These are phyloP conservation scores for Microbotryum violaceum DNA, from an alignment of 1,284 basidiomycete species.

Conservation along the genomic window DNA sequence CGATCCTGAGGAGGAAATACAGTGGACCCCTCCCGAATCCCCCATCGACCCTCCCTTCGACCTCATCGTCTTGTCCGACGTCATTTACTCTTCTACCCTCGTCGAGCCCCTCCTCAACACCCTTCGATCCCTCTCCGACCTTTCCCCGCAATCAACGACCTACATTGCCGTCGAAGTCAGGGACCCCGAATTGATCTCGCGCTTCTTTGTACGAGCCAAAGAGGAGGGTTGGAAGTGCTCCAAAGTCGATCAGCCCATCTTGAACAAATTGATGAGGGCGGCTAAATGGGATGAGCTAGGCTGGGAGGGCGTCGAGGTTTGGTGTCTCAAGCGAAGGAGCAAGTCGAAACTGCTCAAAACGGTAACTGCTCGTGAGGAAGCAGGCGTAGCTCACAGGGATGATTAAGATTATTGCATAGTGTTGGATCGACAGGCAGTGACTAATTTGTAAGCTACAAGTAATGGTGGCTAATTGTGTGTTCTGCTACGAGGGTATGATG, in stretches of 20 bases:
- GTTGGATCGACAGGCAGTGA: no score
- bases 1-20: no score
- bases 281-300: no score
- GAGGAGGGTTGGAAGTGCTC: conserved; percentile 51
- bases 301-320: no score
- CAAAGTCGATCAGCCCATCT: conserved; percentile 54
- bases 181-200: conserved; percentile 59
- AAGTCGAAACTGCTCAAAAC: no score
- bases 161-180: conserved; percentile 68
- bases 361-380: no score
- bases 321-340: no score
- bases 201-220: conserved; percentile 51
- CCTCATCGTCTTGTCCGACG: conserved; percentile 76
- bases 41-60: conserved; percentile 51
- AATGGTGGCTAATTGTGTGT: no score
- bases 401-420: no score
- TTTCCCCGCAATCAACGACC: conserved; percentile 48
- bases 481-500: no score
- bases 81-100: conserved; percentile 62
- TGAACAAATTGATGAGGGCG: conserved; percentile 46
- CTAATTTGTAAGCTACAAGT: no score
- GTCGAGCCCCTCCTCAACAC: conserved; percentile 62
- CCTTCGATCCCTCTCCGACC: conserved; percentile 50
- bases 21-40: not conserved
- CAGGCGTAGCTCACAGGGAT: no score